Evolutionary conservation across 148 eudicot species (phyloP).

Genomic region (Chenopodium quinoa): DNA sequence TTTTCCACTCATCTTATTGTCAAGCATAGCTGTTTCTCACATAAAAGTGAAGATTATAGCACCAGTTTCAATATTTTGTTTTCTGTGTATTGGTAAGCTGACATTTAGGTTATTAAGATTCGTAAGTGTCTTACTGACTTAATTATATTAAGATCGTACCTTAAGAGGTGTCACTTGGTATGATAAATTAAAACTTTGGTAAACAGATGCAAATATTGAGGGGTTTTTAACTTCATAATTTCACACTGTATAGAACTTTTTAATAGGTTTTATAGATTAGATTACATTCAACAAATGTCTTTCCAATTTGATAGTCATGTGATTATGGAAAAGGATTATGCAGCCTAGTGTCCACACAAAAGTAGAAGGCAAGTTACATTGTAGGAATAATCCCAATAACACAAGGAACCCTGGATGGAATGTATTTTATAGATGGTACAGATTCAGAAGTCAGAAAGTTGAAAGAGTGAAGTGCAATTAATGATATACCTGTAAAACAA

Average conservation of each 20-base stretch:
- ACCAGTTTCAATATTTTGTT: neutral
- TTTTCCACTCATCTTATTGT: too few species aligned
- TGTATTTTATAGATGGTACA: neutral
- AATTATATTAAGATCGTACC: neutral
- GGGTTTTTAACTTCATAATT: neutral
- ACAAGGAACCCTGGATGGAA: neutral
- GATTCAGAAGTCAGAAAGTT: neutral
- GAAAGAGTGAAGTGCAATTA: conserved; percentile 6
- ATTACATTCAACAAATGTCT: neutral
- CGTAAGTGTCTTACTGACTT: neutral
- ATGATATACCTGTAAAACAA: conserved; percentile 63
- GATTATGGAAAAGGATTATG: neutral
- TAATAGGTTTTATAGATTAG: neutral
- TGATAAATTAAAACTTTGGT: neutral
- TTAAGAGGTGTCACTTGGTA: too few species aligned
- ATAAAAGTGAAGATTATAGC: neutral
- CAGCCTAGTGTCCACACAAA: neutral
- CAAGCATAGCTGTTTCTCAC: neutral
- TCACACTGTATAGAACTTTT: neutral
- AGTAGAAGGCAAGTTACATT: neutral
- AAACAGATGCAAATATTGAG: neutral
- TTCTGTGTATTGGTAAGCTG: neutral
- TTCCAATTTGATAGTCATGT: neutral
- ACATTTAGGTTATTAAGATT: neutral
- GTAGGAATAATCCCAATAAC: neutral